Percentiles rank a stretch among this genome's conserved stretches.
phyloP scores from a whole-genome alignment of 768 basidiomycete species.

The Leucocoprinus sp. region DNA sequence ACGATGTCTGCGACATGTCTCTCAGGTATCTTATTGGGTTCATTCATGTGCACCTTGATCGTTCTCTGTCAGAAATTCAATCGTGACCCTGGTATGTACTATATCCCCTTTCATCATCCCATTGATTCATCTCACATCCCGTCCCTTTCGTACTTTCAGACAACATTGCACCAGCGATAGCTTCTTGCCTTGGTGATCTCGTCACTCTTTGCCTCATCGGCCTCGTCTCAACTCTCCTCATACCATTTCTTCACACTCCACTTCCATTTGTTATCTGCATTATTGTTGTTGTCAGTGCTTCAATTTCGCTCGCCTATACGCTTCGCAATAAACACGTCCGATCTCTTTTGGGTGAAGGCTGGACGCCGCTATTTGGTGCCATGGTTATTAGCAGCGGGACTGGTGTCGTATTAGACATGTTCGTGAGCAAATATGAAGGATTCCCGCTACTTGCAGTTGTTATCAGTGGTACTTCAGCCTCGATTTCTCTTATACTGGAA shows the following conservation, averaged over 20 bases:
- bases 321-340: constrained; percentile 61
- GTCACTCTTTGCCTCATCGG: constrained; percentile 83
- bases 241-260: constrained; percentile 55
- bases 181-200: constrained; percentile 87
- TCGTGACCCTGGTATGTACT: constrained; percentile 69
- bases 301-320: constrained; percentile 46
- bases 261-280: constrained; percentile 52
- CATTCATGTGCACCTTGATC: constrained; percentile 86
- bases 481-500: too few species aligned
- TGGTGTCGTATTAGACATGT: constrained; percentile 86
- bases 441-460: constrained; percentile 85
- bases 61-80: constrained; percentile 67
- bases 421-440: constrained; percentile 80
- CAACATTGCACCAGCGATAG: constrained; percentile 93
- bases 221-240: constrained; percentile 61
- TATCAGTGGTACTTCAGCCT: constrained; percentile 78
- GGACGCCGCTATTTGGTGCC: constrained; percentile 85
- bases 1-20: constrained; percentile 76
- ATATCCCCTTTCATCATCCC: not conserved
- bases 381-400: constrained; percentile 85
- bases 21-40: constrained; percentile 74
- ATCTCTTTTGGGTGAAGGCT: constrained; percentile 74
- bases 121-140: not conserved
- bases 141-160: constrained; percentile 34
- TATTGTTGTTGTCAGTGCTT: constrained; percentile 37